Conservation (phyloP, 1,284 basidiomycete species). For the Phellopilus nigrolimitatus region DNA sequence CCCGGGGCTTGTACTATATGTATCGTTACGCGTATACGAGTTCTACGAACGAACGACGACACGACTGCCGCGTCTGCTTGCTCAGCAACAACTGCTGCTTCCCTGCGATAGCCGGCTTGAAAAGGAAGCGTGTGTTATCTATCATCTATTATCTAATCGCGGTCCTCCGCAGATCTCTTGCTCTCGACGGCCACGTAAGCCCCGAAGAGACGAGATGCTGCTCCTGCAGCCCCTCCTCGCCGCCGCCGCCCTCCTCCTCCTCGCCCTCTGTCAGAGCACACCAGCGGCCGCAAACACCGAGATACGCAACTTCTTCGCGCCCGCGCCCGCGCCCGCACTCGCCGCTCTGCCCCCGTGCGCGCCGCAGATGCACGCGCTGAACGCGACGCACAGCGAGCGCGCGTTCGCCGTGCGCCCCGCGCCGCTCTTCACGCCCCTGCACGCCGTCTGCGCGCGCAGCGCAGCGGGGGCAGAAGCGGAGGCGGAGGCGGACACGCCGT, state of each 20-base stretch:
- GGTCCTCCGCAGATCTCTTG: too few relatives aligned
- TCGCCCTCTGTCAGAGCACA: background rate
- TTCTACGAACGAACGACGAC: too few relatives aligned
- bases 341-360: constrained; percentile 21
- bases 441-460: constrained; percentile 31
- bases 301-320: constrained; percentile 52
- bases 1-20: too few relatives aligned
- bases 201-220: background rate
- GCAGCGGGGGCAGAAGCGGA: constrained; percentile 25
- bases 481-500: constrained; percentile 24
- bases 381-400: constrained; percentile 28
- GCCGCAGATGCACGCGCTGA: constrained; percentile 21
- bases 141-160: too few relatives aligned
- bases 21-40: too few relatives aligned
- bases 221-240: background rate
- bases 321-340: constrained; percentile 24
- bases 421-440: constrained; percentile 35
- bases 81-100: too few relatives aligned
- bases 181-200: too few relatives aligned
- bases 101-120: too few relatives aligned
- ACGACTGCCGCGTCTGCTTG: too few relatives aligned
- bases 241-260: background rate
- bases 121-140: too few relatives aligned
- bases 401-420: constrained; percentile 40
- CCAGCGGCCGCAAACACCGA: constrained; percentile 54